Evolutionary conservation across 2,329 filamentous ascomycete species (phyloP), one percentile per base, ranked within the genome.

Genomic region (Talaromyces albobiverticillius): DNA sequence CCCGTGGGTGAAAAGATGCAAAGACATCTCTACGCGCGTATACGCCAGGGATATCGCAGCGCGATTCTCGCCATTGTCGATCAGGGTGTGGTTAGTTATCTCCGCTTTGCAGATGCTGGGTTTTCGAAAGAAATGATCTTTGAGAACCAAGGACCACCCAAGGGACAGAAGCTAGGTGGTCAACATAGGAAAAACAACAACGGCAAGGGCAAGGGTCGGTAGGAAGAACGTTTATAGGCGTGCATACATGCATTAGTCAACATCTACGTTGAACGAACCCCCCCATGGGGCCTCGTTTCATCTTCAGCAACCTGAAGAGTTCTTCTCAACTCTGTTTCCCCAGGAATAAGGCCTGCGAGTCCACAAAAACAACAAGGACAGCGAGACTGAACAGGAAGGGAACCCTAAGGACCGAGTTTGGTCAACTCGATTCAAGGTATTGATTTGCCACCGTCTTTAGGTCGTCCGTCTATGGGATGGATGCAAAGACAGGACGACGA

Each of bases 51-150:
- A 1, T 85, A 87, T 68, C 82, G 90, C 60, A 94, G 90, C 70
- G 88, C 94, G 29, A 78, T 96, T 31, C 69, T 99, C 22, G 94
- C 92, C 0, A 82, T 97, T 2, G 91, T 96, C 31, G 94, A 97
- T 68, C 83, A 90, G 59, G 94, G 94, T 0, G 80, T 97, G 20
- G 87, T 92, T 43, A 97, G 93, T 69, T 97, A 93, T 67, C 78
- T 96, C 64, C 79, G 89, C 22, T 80, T 96, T 55, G 84, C 82
- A 1, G 91, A 97, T 75, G 85, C 85, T 10, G 86, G 86, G 1
- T 96, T 96, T 71, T 86, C 80, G 0, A 81, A 84, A 58, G 90
- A 95, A 70, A 83, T 75, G 68, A 65, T 96, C 63, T 83, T 86
- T 64, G 60, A 65, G 23, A 64, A 64, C 46, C 62, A 61, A 43